Conservation (phyloP, 2,329 filamentous ascomycete genomes). For the Bipolaris victoriae region DNA sequence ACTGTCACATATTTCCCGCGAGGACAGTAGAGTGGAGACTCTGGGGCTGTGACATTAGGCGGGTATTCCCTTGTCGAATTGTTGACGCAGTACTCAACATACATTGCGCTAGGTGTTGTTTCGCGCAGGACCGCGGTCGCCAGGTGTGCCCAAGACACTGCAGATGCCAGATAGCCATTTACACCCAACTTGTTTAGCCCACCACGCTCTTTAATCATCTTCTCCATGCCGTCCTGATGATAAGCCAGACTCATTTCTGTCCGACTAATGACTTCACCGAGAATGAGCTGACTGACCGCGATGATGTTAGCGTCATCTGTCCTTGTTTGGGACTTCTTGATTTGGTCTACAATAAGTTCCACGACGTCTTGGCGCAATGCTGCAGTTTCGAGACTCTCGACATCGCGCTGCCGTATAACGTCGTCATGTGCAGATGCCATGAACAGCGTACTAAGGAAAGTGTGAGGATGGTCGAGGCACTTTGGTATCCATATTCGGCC, state of each 20-base stretch:
- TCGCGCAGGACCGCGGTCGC: slow-evolving; percentile 45
- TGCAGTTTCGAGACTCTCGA: slow-evolving; percentile 41
- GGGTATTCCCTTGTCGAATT: slow-evolving; percentile 23
- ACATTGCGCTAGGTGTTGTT: slow-evolving; percentile 32
- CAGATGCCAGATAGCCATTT: slow-evolving; percentile 39
- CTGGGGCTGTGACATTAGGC: slow-evolving; percentile 35
- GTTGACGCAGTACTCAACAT: slow-evolving; percentile 32
- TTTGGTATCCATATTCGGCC: slow-evolving; percentile 45
- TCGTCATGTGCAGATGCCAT: slow-evolving; percentile 45
- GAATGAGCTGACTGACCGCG: slow-evolving; percentile 46
- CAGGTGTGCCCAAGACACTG: slow-evolving; percentile 41
- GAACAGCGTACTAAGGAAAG: slow-evolving; percentile 48
- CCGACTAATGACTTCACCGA: slow-evolving; percentile 41
- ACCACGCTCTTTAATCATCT: slow-evolving; percentile 45
- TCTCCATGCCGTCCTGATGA: slow-evolving; percentile 39
- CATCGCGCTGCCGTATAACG: slow-evolving; percentile 27
- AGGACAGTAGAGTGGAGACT: slow-evolving; percentile 47
- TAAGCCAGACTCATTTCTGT: slow-evolving; percentile 27
- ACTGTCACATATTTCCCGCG: slow-evolving; percentile 37
- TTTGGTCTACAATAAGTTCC: slow-evolving; percentile 35
- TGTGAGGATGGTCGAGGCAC: slow-evolving; percentile 40
- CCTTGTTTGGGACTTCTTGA: slow-evolving; percentile 24
- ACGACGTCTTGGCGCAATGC: slow-evolving; percentile 46
- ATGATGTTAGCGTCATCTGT: slow-evolving; percentile 46
- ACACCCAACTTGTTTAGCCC: slow-evolving; percentile 42